These are phyloP conservation scores for Pythium plurisporium DNA, from an alignment of 352 stramenopile species.

Conservation along the genomic window DNA sequence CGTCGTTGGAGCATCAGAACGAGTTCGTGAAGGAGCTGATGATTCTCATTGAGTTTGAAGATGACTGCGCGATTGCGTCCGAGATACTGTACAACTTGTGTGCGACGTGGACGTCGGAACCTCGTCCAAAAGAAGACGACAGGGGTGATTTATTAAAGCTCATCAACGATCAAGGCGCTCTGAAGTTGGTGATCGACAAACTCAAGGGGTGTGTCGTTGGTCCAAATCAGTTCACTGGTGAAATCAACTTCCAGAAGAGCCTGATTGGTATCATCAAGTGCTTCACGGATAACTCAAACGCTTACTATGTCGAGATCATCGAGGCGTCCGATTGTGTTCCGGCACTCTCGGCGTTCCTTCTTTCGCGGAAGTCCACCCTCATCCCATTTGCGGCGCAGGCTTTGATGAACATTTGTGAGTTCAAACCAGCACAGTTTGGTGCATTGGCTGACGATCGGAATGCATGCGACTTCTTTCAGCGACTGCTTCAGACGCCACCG, in stretches of 20 bases:
- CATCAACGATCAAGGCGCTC: conserved; percentile 56
- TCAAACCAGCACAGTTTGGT: conserved; percentile 62
- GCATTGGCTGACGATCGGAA: conserved; percentile 56
- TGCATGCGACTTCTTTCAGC: conserved; percentile 73
- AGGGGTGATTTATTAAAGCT: conserved; percentile 37
- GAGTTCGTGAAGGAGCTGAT: conserved; percentile 69
- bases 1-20: conserved; percentile 41
- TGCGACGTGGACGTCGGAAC: conserved; percentile 29
- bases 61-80: conserved; percentile 65
- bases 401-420: conserved; percentile 76
- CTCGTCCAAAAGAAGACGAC: conserved; percentile 17
- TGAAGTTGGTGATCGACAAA: conserved; percentile 64
- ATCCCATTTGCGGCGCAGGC: conserved; percentile 63
- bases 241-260: conserved; percentile 78
- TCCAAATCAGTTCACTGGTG: conserved; percentile 62
- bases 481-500: conserved; percentile 64
- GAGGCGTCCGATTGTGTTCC: conserved; percentile 11
- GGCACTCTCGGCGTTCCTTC: conserved; percentile 46
- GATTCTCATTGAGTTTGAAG: conserved; percentile 66
- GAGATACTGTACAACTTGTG: conserved; percentile 70
- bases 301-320: conserved; percentile 16
- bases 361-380: conserved; percentile 62
- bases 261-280: conserved; percentile 72
- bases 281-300: conserved; percentile 54
- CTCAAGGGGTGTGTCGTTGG: conserved; percentile 65